Base-by-base conservation (phyloP, 768 basidiomycete species). In the Pulveroboletus sp. region DNA sequence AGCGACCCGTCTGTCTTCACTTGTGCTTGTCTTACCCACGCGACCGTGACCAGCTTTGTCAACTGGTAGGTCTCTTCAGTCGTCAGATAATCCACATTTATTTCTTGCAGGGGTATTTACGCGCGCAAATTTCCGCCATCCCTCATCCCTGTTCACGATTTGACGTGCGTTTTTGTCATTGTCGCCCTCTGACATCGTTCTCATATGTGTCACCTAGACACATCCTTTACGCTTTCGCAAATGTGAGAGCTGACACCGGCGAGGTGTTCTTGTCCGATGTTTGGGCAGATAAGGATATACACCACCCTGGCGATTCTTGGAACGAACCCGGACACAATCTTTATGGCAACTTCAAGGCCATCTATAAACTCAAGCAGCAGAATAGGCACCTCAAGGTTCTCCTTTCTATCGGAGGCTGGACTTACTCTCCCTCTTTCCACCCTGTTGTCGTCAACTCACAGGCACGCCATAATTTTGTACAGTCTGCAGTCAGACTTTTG, bases 261-360 rank as follows among this genome's bases (percentile, higher is more conserved):
- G 90, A 91, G 61, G 94, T 97, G 17, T 70, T 80, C 60, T 69
- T 98, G 45, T 94, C 92, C 32, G 97, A 99, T 59, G 66, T 75
- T 2, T 98, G 95, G 95, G 86, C 94, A 0, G 97, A 99, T 73
- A 82, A 94, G 61, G 92, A 98, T 64, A 98, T 98, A 39, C 97
- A 98, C 65, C 94, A 95, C 65, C 84, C 87, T 0, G 90, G 87
- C 8, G 97, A 99, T 68, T 87, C 86, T 5, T 99, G 97, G 97
- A 87, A 94, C 56, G 95, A 98, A 45, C 65, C 64, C 23, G 94
- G 93, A 37, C 85, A 77, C 53, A 97, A 98, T 67, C 80, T 98
- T 16, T 98, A 95, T 60, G 94, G 94, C 45, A 95, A 95, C 68
- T 81, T 98, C 71, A 97, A 95, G 64, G 90, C 89, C 42, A 80